Conservation (phyloP, 306 rosid genomes). For the Argentina anserina region DNA sequence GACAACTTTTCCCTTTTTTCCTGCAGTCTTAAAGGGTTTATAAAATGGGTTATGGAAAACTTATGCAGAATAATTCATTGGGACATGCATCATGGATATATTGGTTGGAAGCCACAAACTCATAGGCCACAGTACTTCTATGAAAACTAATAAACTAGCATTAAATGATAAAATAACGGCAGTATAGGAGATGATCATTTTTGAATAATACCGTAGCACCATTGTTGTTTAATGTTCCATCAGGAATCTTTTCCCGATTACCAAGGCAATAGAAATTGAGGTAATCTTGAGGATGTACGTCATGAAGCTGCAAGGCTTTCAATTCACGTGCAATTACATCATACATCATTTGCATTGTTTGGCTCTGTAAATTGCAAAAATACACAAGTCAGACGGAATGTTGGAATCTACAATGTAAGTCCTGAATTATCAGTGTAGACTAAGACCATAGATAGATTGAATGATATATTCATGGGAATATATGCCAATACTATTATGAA, state of each 20-base stretch:
- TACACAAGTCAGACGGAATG: slow-evolving; percentile 10
- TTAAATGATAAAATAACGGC: neutral
- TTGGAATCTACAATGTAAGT: neutral
- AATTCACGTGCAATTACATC: slow-evolving; percentile 55
- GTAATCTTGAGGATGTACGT: slow-evolving; percentile 60
- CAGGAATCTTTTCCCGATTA: slow-evolving; percentile 56
- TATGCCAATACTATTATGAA: neutral
- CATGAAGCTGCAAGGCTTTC: slow-evolving; percentile 39
- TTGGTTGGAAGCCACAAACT: neutral
- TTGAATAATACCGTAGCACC: slow-evolving; percentile 46
- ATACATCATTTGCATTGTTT: slow-evolving; percentile 90
- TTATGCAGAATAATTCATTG: neutral
- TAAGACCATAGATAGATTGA: neutral
- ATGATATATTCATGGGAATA: neutral
- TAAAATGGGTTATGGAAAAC: neutral
- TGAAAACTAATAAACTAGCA: slow-evolving; percentile 12
- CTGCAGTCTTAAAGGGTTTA: neutral
- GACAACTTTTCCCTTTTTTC: neutral
- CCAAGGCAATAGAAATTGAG: slow-evolving; percentile 98
- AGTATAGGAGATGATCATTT: slow-evolving; percentile 10
- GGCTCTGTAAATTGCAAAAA: slow-evolving; percentile 48
- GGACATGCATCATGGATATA: neutral
- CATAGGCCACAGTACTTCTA: neutral
- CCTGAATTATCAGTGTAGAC: neutral
- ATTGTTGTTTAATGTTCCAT: slow-evolving; percentile 32